Evolutionary conservation across 2,329 filamentous ascomycete species (phyloP).

Genomic region (Stylonectria norvegica): DNA sequence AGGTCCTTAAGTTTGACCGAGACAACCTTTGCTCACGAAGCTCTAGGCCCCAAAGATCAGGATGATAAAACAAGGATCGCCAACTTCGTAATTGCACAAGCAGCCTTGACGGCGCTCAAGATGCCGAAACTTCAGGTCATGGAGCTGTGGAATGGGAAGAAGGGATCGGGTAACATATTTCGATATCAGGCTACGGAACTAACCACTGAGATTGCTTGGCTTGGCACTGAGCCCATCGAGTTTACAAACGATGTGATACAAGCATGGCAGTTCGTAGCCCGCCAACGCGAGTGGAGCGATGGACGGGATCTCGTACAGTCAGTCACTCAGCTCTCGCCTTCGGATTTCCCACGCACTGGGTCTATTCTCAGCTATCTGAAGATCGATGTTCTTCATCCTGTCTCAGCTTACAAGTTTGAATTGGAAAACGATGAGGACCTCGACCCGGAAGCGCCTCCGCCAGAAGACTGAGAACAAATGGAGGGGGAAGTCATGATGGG

Average conservation of each 20-base stretch:
- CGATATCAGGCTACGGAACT: neutral
- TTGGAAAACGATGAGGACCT: neutral
- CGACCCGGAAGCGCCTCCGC: too few species aligned
- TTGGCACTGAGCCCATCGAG: neutral
- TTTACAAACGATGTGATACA: neutral
- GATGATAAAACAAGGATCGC: neutral
- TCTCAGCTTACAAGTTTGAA: neutral
- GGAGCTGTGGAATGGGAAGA: conserved; percentile 1
- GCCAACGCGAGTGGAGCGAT: neutral
- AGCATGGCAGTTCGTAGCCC: neutral
- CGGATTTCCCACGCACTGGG: neutral
- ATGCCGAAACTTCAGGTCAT: conserved; percentile 1
- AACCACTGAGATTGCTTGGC: neutral
- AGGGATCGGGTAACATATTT: neutral
- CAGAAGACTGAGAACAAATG: too few species aligned
- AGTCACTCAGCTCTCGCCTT: neutral
- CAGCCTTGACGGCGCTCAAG: neutral
- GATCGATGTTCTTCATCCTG: neutral
- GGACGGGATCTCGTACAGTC: neutral
- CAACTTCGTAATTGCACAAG: neutral
- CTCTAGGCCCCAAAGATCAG: neutral
- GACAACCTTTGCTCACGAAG: neutral
- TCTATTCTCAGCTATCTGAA: neutral
- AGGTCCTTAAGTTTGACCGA: neutral
- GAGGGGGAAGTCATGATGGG: too few species aligned